phyloP scores from a whole-genome alignment of 2,329 filamentous ascomycete species.

The Scedosporium minutisporum region DNA sequence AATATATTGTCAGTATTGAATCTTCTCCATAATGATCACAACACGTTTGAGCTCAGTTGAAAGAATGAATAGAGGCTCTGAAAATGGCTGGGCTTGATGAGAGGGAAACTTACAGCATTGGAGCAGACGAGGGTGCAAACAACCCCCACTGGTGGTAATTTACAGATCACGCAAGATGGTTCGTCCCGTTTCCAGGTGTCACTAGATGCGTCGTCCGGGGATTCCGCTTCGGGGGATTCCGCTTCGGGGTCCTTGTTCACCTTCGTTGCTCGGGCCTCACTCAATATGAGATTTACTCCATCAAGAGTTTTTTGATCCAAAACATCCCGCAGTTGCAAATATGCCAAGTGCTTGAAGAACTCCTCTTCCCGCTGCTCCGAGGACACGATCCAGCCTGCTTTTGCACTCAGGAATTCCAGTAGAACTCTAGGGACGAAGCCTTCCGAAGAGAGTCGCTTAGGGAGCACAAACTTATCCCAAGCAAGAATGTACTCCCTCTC shows the following conservation, averaged over 20 bases:
- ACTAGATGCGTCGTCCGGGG: background rate
- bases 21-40: background rate
- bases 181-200: background rate
- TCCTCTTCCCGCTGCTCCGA: slow-evolving; percentile 39
- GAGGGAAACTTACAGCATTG: slow-evolving; percentile 1
- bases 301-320: slow-evolving; percentile 34
- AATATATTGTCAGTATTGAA: background rate
- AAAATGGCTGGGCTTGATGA: background rate
- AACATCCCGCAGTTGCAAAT: slow-evolving; percentile 38
- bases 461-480: slow-evolving; percentile 47
- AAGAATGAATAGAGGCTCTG: background rate
- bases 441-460: slow-evolving; percentile 39
- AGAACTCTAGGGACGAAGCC: slow-evolving; percentile 43
- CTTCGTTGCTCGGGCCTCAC: slow-evolving; percentile 27
- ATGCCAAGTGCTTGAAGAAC: slow-evolving; percentile 44
- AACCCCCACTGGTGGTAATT: background rate
- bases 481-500: slow-evolving; percentile 51
- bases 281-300: slow-evolving; percentile 32
- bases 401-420: slow-evolving; percentile 39
- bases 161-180: background rate
- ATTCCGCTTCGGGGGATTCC: background rate
- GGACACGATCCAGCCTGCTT: slow-evolving; percentile 41
- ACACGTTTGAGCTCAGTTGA: background rate
- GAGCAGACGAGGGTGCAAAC: slow-evolving; percentile 5
- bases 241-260: slow-evolving; percentile 1